Evolutionary conservation across 805 yeast genomes (phyloP).

Genomic region (Candida takata): DNA sequence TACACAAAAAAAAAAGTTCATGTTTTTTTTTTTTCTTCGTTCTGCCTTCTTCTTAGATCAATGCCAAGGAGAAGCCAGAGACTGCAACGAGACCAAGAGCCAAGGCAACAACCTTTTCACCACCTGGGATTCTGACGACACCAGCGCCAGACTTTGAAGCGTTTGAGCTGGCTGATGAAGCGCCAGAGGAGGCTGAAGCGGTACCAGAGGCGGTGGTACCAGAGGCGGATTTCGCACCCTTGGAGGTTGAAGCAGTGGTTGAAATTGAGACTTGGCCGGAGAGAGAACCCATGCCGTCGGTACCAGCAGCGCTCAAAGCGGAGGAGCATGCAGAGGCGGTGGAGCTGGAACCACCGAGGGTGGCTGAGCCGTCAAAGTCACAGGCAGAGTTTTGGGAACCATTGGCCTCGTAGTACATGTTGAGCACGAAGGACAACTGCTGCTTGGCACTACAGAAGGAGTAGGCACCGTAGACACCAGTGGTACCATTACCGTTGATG

Average conservation of each 20-base stretch:
- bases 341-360: slow-evolving; percentile 37
- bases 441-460: slow-evolving; percentile 67
- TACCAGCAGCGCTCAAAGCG: slow-evolving; percentile 58
- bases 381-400: slow-evolving; percentile 44
- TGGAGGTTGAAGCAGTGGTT: slow-evolving; percentile 6
- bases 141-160: slow-evolving; percentile 20
- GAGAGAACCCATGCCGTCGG: slow-evolving; percentile 58
- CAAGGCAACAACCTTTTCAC: slow-evolving; percentile 26
- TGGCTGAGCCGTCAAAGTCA: slow-evolving; percentile 63
- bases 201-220: slow-evolving; percentile 2
- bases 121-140: slow-evolving; percentile 23
- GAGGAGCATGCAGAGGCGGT: slow-evolving; percentile 51
- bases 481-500: slow-evolving; percentile 53
- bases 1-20: neutral
- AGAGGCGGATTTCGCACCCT: slow-evolving; percentile 9
- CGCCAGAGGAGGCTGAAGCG: slow-evolving; percentile 18
- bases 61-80: slow-evolving; percentile 32
- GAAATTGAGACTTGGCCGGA: slow-evolving; percentile 25
- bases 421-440: slow-evolving; percentile 56
- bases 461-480: slow-evolving; percentile 64
- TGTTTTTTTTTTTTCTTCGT: neutral
- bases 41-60: slow-evolving; percentile 21
- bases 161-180: slow-evolving; percentile 19
- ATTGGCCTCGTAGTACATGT: slow-evolving; percentile 51
- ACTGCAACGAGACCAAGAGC: slow-evolving; percentile 27